Conservation (phyloP, 805 yeast species). For the Kazachstania taianensis region DNA sequence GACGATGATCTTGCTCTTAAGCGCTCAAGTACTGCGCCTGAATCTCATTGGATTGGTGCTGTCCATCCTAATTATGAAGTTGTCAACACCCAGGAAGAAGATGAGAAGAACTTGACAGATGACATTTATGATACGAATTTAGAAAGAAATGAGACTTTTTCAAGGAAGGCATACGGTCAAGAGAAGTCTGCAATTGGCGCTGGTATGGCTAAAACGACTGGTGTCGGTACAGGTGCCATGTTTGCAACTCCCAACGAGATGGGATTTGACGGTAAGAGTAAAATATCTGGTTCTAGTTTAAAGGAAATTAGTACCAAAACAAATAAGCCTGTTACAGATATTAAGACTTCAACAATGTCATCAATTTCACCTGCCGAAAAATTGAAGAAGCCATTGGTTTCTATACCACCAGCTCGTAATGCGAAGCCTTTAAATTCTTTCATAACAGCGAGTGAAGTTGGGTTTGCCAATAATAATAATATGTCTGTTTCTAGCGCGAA, state of each 20-base stretch:
- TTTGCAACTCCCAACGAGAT: conserved; percentile 1
- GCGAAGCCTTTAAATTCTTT: background rate
- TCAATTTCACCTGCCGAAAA: background rate
- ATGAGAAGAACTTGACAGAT: background rate
- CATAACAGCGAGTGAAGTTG: conserved; percentile 1
- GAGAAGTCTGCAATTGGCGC: background rate
- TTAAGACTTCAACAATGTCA: background rate
- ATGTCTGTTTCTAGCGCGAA: conserved; percentile 1
- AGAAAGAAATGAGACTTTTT: background rate
- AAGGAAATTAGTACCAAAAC: conserved; percentile 1
- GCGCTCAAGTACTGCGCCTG: too few relatives aligned
- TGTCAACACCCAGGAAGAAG: background rate
- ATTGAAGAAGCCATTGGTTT: too few relatives aligned
- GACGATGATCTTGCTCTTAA: too few relatives aligned
- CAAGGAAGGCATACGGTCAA: too few relatives aligned
- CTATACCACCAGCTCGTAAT: background rate
- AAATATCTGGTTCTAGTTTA: conserved; percentile 1
- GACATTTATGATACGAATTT: background rate
- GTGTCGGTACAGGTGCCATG: background rate
- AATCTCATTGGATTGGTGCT: too few relatives aligned
- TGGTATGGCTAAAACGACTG: background rate
- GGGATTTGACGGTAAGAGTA: background rate
- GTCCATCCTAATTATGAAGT: background rate
- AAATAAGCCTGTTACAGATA: background rate
- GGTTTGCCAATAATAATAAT: background rate